A percentile compares a stretch with the other conserved stretches of the same genome.
These are phyloP conservation scores for Calonectria leucothoes DNA, from an alignment of 2,329 filamentous ascomycete species.

Conservation along the genomic window DNA sequence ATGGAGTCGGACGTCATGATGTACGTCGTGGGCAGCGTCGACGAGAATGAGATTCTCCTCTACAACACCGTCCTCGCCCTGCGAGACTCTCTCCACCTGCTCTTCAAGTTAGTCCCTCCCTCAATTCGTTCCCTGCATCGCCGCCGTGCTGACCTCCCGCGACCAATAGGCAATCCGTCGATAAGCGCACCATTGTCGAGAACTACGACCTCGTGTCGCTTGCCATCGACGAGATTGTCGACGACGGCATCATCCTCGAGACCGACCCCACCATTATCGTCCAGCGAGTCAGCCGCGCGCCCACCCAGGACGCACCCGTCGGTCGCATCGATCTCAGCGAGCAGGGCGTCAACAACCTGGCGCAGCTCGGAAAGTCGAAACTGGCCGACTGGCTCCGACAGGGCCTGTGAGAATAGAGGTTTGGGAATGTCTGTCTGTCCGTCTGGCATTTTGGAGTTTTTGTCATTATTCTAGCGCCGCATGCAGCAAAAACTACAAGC, in stretches of 20 bases:
- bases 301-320: constrained; percentile 89
- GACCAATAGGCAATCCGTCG: constrained; percentile 82
- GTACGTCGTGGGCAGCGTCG: constrained; percentile 89
- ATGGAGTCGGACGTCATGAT: constrained; percentile 96
- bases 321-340: constrained; percentile 96
- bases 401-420: constrained; percentile 66
- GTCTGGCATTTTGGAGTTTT: constrained; percentile 40
- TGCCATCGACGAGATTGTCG: constrained; percentile 93
- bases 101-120: constrained; percentile 79
- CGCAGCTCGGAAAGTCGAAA: constrained; percentile 93
- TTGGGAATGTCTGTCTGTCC: constrained; percentile 13
- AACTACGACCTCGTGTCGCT: constrained; percentile 98
- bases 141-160: constrained; percentile 21
- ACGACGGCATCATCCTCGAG: constrained; percentile 96
- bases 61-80: constrained; percentile 96
- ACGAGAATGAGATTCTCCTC: constrained; percentile 97
- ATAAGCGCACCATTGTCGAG: constrained; percentile 97
- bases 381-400: constrained; percentile 91
- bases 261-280: constrained; percentile 96
- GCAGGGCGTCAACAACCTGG: constrained; percentile 93
- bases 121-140: background rate
- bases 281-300: constrained; percentile 91
- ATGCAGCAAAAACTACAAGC: constrained; percentile 39
- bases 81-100: constrained; percentile 87
- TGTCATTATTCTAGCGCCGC: constrained; percentile 44